A percentile compares a stretch with the other conserved stretches of the same genome.
These are phyloP conservation scores for Corchorus capsularis DNA, from an alignment of 345 rosid species.

Conservation along the genomic window DNA sequence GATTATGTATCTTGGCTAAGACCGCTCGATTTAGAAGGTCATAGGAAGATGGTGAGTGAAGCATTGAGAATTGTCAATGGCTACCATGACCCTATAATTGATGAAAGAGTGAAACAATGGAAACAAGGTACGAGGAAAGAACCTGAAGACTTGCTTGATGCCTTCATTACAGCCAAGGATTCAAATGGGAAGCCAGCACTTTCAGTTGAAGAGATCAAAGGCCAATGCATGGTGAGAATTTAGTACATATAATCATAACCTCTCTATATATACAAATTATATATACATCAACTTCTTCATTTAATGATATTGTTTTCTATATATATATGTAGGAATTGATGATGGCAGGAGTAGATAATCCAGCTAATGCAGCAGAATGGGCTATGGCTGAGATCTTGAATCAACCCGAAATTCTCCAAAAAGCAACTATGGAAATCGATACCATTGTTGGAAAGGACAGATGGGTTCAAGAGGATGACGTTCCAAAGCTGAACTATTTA, in stretches of 20 bases:
- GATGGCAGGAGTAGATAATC: background rate
- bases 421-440: background rate
- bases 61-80: background rate
- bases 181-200: background rate
- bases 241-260: background rate
- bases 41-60: background rate
- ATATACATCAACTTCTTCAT: too few species aligned
- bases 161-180: conserved; percentile 2
- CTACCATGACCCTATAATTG: background rate
- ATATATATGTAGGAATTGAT: background rate
- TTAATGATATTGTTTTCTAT: background rate
- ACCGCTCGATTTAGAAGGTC: conserved; percentile 5
- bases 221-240: background rate
- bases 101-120: conserved; percentile 6
- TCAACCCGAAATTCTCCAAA: background rate
- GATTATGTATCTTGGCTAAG: conserved; percentile 3
- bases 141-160: conserved; percentile 2
- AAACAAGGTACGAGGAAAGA: background rate
- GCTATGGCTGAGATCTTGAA: background rate
- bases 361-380: background rate
- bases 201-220: conserved; percentile 15
- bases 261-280: too few species aligned
- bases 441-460: background rate
- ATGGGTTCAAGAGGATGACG: background rate
- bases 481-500: background rate